Evolutionary conservation across 2,329 filamentous ascomycete genomes (phyloP).

Genomic region (Neonectria ditissima): DNA sequence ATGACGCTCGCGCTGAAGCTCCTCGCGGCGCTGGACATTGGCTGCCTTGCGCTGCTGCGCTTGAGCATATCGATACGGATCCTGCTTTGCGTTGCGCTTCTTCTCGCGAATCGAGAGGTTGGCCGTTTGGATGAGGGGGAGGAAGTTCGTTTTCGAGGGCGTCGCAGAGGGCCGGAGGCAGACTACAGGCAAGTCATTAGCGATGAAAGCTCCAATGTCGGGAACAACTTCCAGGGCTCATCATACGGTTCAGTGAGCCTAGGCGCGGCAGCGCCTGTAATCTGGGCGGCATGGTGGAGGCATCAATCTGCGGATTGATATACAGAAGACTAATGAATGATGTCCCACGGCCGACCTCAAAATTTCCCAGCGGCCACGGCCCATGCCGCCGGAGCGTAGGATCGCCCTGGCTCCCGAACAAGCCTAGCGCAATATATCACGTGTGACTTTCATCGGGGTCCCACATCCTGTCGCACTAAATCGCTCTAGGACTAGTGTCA

Average conservation of each 20-base stretch:
- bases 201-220: slow-evolving; percentile 21
- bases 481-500: slow-evolving; percentile 42
- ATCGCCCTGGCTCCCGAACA: neutral
- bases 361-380: slow-evolving; percentile 48
- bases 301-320: slow-evolving; percentile 42
- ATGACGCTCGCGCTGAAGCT: slow-evolving; percentile 74
- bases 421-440: slow-evolving; percentile 46
- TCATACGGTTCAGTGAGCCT: slow-evolving; percentile 70
- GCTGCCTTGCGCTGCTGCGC: slow-evolving; percentile 85
- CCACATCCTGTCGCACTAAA: neutral
- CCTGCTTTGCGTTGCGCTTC: slow-evolving; percentile 75
- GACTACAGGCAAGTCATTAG: slow-evolving; percentile 58
- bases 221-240: neutral
- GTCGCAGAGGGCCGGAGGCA: slow-evolving; percentile 68
- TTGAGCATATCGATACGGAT: slow-evolving; percentile 86
- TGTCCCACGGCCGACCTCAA: slow-evolving; percentile 45
- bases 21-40: slow-evolving; percentile 80
- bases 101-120: slow-evolving; percentile 72
- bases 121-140: slow-evolving; percentile 74
- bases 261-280: slow-evolving; percentile 71
- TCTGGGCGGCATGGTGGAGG: slow-evolving; percentile 73
- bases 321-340: slow-evolving; percentile 36
- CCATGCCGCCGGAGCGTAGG: slow-evolving; percentile 22
- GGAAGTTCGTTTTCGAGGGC: slow-evolving; percentile 60
- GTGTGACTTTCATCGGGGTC: slow-evolving; percentile 40